These are phyloP conservation scores for Rubroboletus satanas DNA, from an alignment of 768 basidiomycete genomes.

Conservation along the genomic window DNA sequence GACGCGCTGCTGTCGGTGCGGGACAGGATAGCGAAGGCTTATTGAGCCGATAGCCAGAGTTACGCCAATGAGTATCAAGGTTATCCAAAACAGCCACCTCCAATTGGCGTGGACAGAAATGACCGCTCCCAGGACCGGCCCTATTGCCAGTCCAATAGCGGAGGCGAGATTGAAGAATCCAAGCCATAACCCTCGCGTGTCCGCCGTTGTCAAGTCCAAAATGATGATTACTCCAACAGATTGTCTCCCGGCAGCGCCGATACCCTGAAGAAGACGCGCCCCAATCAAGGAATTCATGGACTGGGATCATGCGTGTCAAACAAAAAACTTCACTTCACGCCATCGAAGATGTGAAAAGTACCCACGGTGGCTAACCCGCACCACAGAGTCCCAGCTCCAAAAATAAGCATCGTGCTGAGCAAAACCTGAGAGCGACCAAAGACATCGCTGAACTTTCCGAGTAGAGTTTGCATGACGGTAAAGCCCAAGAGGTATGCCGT, in stretches of 20 bases:
- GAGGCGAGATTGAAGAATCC: conserved; percentile 36
- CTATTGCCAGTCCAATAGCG: conserved; percentile 42
- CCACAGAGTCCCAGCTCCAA: conserved; percentile 33
- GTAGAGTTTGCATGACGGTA: conserved; percentile 35
- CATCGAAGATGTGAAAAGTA: not conserved
- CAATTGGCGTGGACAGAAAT: conserved; percentile 41
- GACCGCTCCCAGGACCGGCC: conserved; percentile 45
- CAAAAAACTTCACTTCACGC: not conserved
- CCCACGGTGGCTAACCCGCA: conserved; percentile 32
- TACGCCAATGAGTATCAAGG: conserved; percentile 31
- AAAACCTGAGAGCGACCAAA: conserved; percentile 34
- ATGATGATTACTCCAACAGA: conserved; percentile 35
- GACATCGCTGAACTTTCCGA: conserved; percentile 34
- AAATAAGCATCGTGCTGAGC: conserved; percentile 35
- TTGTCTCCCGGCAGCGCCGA: conserved; percentile 36
- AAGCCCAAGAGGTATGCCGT: conserved; percentile 35
- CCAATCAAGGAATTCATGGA: conserved; percentile 34
- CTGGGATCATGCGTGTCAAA: conserved; percentile 16
- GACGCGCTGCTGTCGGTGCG: conserved; percentile 28
- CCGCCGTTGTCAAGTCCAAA: conserved; percentile 35
- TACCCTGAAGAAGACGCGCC: conserved; percentile 35
- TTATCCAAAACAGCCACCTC: conserved; percentile 48
- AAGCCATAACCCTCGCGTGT: conserved; percentile 35
- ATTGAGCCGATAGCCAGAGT: conserved; percentile 27
- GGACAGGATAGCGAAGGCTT: conserved; percentile 32